Evolutionary conservation across 805 yeast species (phyloP).

Genomic region (Candida verbasci): DNA sequence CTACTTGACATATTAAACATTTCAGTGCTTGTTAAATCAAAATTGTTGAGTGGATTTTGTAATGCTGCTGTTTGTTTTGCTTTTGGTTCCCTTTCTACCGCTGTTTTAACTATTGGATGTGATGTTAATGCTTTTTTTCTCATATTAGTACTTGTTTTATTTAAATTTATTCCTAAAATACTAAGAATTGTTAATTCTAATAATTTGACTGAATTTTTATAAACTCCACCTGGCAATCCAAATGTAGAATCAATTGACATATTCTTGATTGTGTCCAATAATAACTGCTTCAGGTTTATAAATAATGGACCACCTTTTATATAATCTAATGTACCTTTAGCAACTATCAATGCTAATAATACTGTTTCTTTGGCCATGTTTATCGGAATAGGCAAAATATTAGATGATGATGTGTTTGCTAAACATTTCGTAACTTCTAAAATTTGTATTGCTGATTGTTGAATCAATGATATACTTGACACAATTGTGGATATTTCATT

Average conservation of each 20-base stretch:
- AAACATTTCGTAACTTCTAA: slow-evolving; percentile 46
- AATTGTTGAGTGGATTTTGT: slow-evolving; percentile 3
- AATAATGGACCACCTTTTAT: slow-evolving; percentile 78
- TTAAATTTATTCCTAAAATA: slow-evolving; percentile 50
- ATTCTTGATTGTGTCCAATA: slow-evolving; percentile 47
- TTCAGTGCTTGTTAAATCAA: slow-evolving; percentile 8
- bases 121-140: slow-evolving; percentile 13
- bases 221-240: slow-evolving; percentile 58
- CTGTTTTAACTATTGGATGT: slow-evolving; percentile 19
- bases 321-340: slow-evolving; percentile 75
- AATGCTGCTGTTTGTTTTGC: background rate
- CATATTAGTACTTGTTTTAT: slow-evolving; percentile 12
- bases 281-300: slow-evolving; percentile 59
- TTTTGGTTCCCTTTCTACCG: slow-evolving; percentile 19
- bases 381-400: slow-evolving; percentile 57
- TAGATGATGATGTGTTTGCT: slow-evolving; percentile 32
- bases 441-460: slow-evolving; percentile 63
- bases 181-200: slow-evolving; percentile 58
- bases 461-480: slow-evolving; percentile 63
- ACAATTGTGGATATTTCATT: slow-evolving; percentile 28
- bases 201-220: slow-evolving; percentile 51
- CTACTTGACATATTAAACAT: slow-evolving; percentile 1
- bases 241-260: slow-evolving; percentile 48
- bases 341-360: slow-evolving; percentile 59
- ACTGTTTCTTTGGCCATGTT: slow-evolving; percentile 61